Evolutionary conservation across 805 yeast species (phyloP).

Genomic region (Spathaspora sp.): DNA sequence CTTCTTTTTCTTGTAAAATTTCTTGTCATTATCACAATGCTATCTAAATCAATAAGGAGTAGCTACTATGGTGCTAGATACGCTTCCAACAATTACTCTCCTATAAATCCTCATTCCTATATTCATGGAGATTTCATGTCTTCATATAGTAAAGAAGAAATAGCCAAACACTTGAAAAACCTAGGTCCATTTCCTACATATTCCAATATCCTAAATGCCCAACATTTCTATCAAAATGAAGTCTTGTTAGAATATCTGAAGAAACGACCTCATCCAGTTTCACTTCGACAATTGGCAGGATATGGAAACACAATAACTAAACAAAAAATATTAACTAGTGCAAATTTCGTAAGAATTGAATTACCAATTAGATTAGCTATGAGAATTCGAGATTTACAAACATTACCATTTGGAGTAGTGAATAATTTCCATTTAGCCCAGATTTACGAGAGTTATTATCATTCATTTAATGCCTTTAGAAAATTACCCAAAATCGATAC

Average conservation of each 20-base stretch:
- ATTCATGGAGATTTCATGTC: conserved; percentile 34
- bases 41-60: background rate
- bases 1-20: no score
- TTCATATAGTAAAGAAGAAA: conserved; percentile 24
- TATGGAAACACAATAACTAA: conserved; percentile 77
- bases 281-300: conserved; percentile 84
- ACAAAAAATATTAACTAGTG: conserved; percentile 76
- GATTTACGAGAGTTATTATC: conserved; percentile 85
- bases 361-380: conserved; percentile 81
- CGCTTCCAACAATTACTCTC: conserved; percentile 1
- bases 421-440: conserved; percentile 82
- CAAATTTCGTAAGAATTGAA: conserved; percentile 85
- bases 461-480: conserved; percentile 82
- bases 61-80: background rate
- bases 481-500: conserved; percentile 64
- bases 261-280: conserved; percentile 80
- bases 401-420: conserved; percentile 76
- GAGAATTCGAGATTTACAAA: conserved; percentile 74
- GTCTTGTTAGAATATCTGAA: conserved; percentile 60
- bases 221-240: conserved; percentile 85
- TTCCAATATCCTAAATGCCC: conserved; percentile 44
- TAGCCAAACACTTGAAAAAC: conserved; percentile 26
- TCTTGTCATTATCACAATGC: background rate
- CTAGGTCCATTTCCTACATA: conserved; percentile 41
- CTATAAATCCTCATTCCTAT: conserved; percentile 26